Base-by-base conservation (phyloP, 1,139 yeast species). In the Taiozyma sp. region DNA sequence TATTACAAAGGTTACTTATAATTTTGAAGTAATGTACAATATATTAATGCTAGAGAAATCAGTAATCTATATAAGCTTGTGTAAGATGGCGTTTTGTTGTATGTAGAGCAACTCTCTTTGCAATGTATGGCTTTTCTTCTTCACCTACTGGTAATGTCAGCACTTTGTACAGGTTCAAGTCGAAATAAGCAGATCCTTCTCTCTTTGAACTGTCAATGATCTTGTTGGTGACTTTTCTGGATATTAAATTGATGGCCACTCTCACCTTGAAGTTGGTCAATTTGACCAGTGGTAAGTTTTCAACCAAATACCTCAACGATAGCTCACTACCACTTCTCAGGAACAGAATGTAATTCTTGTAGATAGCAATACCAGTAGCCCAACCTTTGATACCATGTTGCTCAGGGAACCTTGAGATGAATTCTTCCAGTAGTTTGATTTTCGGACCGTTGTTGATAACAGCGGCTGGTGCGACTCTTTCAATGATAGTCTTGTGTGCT, bases 401-500 rank as follows among this genome's bases (percentile, higher is more conserved):
- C 47, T 70, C 68, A 6, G 85, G 83, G 63, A 86, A 78, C 57
- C 68, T 57, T 1, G 64, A 50, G 42, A 85, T 63, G 6, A 88
- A 60, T 0, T 62, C 64, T 14, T 67, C 60, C 14, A 88, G 68
- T 16, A 66, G 61, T 4, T 62, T 65, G 9, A 77, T 62, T 5
- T 66, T 60, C 6, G 68, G 63, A 9, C 73, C 68, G 50, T 75
- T 70, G 14, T 76, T 70, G 30, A 87, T 76, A 32, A 84, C 76
- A 29, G 81, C 75, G 44, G 67, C 61, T 11, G 98, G 97, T 0
- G 93, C 97, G 41, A 90, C 84, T 16, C 73, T 66, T 4, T 69
- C 62, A 3, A 81, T 62, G 5, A 88, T 70, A 0, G 80, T 71
- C 1, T 68, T 66, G 59, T 88, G 95, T 0, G 96, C 96, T 44